A percentile compares a stretch with the other conserved stretches of the same genome.
These are phyloP conservation scores for Peronospora farinosa DNA, from an alignment of 352 stramenopile species.

Conservation along the genomic window DNA sequence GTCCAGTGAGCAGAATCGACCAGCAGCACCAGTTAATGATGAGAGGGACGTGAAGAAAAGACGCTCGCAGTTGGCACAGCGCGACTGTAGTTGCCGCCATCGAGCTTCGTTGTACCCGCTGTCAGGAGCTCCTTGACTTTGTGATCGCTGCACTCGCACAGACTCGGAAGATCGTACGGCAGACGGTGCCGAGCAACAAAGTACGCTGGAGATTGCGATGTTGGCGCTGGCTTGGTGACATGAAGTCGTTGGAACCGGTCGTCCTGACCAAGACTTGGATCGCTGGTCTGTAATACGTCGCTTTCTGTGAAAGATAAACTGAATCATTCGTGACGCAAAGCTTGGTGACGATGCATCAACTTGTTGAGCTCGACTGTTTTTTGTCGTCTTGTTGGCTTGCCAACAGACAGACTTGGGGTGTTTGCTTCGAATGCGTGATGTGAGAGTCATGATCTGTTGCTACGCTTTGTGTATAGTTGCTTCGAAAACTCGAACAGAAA, in stretches of 20 bases:
- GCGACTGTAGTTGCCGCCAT: slow-evolving; percentile 15
- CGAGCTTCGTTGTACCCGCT: not conserved
- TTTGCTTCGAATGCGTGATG: not conserved
- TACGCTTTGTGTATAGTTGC: not conserved
- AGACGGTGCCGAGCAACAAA: not conserved
- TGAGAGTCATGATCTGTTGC: slow-evolving; percentile 5
- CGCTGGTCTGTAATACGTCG: not conserved
- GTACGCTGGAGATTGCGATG: slow-evolving; percentile 6
- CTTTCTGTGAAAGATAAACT: slow-evolving; percentile 5
- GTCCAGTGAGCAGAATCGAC: slow-evolving; percentile 40
- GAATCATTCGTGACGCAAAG: slow-evolving; percentile 10
- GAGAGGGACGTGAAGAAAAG: slow-evolving; percentile 23
- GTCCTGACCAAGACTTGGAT: slow-evolving; percentile 18
- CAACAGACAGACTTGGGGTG: not conserved
- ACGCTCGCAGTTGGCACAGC: slow-evolving; percentile 18
- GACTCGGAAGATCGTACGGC: not conserved
- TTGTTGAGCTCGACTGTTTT: not conserved
- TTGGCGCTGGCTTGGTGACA: slow-evolving; percentile 8
- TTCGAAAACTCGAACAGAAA: slow-evolving; percentile 4
- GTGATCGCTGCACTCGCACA: not conserved
- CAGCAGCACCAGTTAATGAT: not conserved
- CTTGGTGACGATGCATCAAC: not conserved
- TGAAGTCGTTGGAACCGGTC: not conserved
- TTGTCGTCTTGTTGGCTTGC: not conserved
- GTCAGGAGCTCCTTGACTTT: not conserved